Percentiles rank a stretch among this genome's conserved stretches.
phyloP scores from a whole-genome alignment of 2,329 filamentous ascomycete genomes.

The Colletotrichum brevisporum region DNA sequence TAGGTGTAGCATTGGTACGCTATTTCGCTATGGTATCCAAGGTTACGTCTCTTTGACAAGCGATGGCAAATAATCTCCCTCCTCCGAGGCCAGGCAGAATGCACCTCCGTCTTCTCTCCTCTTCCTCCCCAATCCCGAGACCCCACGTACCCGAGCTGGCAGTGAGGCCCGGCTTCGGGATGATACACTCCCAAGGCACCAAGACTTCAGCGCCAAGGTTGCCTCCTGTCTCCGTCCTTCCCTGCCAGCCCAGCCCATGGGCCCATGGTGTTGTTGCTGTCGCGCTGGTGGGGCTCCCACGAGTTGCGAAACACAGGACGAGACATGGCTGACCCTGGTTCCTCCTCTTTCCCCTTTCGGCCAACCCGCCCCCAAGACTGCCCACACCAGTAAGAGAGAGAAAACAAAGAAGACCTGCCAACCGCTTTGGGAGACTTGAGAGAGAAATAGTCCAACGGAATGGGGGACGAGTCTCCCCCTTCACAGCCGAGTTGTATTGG shows the following conservation, averaged over 20 bases:
- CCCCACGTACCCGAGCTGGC: conserved; percentile 17
- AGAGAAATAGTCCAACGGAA: conserved; percentile 1
- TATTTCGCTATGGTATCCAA: conserved; percentile 20
- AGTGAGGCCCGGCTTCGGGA: conserved; percentile 31
- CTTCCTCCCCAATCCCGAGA: conserved; percentile 2
- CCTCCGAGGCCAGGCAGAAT: neutral
- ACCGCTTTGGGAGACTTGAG: conserved; percentile 20
- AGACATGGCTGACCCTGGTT: conserved; percentile 22
- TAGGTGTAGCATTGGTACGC: conserved; percentile 35
- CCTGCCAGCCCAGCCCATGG: conserved; percentile 10
- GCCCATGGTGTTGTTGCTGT: conserved; percentile 7
- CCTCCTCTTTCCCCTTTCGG: neutral
- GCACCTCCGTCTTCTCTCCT: neutral
- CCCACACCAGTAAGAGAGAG: neutral
- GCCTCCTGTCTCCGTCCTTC: conserved; percentile 25
- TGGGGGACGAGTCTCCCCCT: neutral
- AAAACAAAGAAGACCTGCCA: conserved; percentile 12
- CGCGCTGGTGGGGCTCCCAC: neutral
- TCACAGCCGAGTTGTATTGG: neutral
- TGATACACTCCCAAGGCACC: conserved; percentile 29
- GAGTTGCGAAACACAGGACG: conserved; percentile 30
- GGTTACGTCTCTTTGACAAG: conserved; percentile 28
- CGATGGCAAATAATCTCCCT: conserved; percentile 12
- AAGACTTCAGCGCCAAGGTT: conserved; percentile 12
- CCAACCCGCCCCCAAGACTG: conserved; percentile 5